Conservation (phyloP, 108 stramenopile genomes). For the Skeletonema tropicum region DNA sequence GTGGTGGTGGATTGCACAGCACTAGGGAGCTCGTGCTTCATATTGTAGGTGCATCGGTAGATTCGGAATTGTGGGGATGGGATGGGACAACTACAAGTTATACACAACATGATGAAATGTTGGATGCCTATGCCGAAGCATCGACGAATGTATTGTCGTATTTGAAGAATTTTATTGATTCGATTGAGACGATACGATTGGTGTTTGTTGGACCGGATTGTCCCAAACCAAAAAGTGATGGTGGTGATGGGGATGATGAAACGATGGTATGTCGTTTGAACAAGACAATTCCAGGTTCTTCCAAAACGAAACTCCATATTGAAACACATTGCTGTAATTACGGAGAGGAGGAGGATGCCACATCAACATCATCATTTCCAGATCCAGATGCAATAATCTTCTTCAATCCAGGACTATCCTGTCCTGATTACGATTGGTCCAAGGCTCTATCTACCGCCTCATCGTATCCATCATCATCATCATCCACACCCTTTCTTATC, state of each 20-base stretch:
- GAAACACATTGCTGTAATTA: conserved; percentile 50
- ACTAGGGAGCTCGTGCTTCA: conserved; percentile 66
- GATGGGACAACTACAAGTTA: conserved; percentile 26
- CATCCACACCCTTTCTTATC: conserved; percentile 67
- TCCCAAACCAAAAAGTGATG: conserved; percentile 41
- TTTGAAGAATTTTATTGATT: conserved; percentile 35
- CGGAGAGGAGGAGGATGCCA: conserved; percentile 4
- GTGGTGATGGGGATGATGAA: neutral
- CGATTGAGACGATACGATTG: conserved; percentile 50
- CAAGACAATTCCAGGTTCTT: conserved; percentile 13
- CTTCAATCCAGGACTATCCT: conserved; percentile 91
- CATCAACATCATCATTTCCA: too few relatives aligned
- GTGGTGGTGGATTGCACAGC: neutral
- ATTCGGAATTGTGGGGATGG: conserved; percentile 84
- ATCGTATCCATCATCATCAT: conserved; percentile 28
- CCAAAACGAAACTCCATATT: conserved; percentile 28
- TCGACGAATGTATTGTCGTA: conserved; percentile 61
- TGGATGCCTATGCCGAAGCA: conserved; percentile 81
- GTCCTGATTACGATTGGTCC: conserved; percentile 87
- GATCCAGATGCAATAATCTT: conserved; percentile 80
- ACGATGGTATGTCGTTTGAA: neutral
- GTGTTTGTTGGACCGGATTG: conserved; percentile 82
- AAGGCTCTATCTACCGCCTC: conserved; percentile 48
- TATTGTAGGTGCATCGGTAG: conserved; percentile 77
- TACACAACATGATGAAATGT: conserved; percentile 31